Conservation (phyloP, 2,329 filamentous ascomycete species). For the Pyrenophora graminea region DNA sequence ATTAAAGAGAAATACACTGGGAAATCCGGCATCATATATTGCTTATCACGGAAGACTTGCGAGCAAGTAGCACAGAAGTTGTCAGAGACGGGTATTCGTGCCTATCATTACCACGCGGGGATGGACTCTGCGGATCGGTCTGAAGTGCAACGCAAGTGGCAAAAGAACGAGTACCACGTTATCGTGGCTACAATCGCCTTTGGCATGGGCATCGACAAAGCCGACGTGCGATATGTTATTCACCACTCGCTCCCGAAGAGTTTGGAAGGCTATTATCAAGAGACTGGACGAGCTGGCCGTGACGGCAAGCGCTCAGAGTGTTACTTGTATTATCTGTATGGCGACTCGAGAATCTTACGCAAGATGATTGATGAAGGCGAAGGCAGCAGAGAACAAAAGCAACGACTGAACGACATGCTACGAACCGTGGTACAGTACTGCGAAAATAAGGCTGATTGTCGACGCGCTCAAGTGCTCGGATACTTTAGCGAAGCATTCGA, state of each 20-base stretch:
- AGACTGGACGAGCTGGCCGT: conserved; percentile 91
- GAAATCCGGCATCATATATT: conserved; percentile 91
- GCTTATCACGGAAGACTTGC: conserved; percentile 80
- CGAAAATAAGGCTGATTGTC: conserved; percentile 85
- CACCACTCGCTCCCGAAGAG: conserved; percentile 93
- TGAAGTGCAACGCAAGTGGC: conserved; percentile 79
- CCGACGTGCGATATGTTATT: conserved; percentile 94
- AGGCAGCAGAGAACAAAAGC: conserved; percentile 76
- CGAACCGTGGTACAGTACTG: conserved; percentile 84
- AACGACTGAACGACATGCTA: conserved; percentile 83
- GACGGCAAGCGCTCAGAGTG: conserved; percentile 87
- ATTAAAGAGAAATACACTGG: conserved; percentile 72
- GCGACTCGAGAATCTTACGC: conserved; percentile 72
- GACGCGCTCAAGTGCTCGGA: conserved; percentile 82
- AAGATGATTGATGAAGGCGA: conserved; percentile 84
- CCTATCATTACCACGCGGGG: conserved; percentile 83
- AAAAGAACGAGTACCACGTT: conserved; percentile 76
- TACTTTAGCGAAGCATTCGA: conserved; percentile 92
- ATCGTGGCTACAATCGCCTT: conserved; percentile 99
- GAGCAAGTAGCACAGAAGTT: conserved; percentile 78
- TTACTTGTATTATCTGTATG: conserved; percentile 85
- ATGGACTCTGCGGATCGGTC: conserved; percentile 71
- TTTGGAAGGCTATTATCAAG: conserved; percentile 96
- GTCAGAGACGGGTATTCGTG: conserved; percentile 66
- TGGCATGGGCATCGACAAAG: conserved; percentile 99